phyloP scores from a whole-genome alignment of 257 asterid genomes.

The Solanum tarijense region DNA sequence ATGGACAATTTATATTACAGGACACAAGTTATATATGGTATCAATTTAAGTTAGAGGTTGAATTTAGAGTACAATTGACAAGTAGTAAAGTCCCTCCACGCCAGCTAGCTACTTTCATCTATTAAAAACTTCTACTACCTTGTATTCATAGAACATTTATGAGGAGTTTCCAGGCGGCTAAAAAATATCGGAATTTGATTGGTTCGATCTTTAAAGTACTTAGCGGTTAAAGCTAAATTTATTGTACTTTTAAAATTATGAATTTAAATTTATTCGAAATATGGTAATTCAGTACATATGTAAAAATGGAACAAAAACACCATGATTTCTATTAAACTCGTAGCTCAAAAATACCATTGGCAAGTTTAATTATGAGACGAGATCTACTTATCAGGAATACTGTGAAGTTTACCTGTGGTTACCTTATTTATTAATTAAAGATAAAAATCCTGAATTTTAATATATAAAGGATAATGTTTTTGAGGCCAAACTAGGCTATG shows the following conservation, averaged over 20 bases:
- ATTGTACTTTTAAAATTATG: background rate
- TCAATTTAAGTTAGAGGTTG: background rate
- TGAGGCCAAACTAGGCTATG: conserved; percentile 11
- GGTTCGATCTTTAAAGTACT: background rate
- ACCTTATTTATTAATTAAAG: background rate
- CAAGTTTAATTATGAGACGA: background rate
- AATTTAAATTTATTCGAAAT: no score
- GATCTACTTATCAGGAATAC: background rate
- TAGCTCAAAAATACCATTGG: background rate
- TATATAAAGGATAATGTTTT: conserved; percentile 17
- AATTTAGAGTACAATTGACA: background rate
- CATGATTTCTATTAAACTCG: background rate
- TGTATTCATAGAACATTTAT: background rate
- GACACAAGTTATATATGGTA: background rate
- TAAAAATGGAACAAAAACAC: background rate
- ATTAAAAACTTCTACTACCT: background rate
- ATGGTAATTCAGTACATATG: background rate
- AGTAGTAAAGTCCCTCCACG: background rate
- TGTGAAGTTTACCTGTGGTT: background rate
- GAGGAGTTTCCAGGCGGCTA: background rate
- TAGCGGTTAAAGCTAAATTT: no score
- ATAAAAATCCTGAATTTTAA: background rate
- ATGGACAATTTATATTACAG: background rate
- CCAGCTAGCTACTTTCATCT: background rate
- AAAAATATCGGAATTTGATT: no score